Evolutionary conservation across 495 filamentous ascomycete species (phyloP).

Genomic region (Tuber magnatum): DNA sequence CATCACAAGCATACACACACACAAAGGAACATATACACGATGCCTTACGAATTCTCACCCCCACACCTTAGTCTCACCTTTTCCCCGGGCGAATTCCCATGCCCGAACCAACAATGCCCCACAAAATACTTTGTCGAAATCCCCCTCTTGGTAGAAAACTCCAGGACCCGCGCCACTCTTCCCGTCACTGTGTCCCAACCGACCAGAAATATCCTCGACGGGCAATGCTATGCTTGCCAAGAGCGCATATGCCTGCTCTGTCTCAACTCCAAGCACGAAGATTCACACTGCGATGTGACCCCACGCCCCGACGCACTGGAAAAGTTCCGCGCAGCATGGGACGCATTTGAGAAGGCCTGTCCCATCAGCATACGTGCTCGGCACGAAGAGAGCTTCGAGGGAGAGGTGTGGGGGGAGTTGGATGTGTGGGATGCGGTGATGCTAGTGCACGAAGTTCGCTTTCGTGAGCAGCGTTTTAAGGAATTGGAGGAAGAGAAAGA

Average conservation of each 20-base stretch:
- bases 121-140: neutral
- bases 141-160: neutral
- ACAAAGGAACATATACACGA: neutral
- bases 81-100: neutral
- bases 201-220: neutral
- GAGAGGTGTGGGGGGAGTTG: neutral
- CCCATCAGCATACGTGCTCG: neutral
- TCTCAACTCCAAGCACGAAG: neutral
- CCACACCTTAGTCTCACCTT: neutral
- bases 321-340: neutral
- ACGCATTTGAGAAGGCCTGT: neutral
- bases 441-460: neutral
- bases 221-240: neutral
- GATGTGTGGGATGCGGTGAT: neutral
- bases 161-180: neutral
- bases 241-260: neutral
- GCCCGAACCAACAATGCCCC: neutral
- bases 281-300: neutral
- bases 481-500: conserved; percentile 3
- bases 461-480: neutral
- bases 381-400: neutral
- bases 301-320: neutral
- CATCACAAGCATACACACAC: neutral
- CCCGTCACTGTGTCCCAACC: neutral
- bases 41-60: neutral